Conservation (phyloP, 2,329 filamentous ascomycete genomes). For the Aureobasidium sp. region DNA sequence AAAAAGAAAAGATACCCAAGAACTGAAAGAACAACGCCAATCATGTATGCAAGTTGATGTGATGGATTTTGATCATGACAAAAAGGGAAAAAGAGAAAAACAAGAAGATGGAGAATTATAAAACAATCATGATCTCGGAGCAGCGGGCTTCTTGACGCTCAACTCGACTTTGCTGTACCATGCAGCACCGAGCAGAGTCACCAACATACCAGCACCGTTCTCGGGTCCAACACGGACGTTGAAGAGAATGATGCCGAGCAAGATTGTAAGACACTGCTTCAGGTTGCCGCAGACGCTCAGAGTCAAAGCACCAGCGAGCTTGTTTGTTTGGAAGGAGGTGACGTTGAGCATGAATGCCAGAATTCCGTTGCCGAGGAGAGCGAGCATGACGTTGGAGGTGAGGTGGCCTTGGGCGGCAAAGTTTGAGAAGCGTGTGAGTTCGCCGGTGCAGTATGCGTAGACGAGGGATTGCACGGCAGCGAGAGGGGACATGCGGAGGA, state of each 20-base stretch:
- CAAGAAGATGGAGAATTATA: neutral
- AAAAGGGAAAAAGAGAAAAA: neutral
- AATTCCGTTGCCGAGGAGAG: conserved; percentile 28
- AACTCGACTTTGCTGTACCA: conserved; percentile 54
- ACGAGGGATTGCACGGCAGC: conserved; percentile 50
- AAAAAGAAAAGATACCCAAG: neutral
- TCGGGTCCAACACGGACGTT: conserved; percentile 28
- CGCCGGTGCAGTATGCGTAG: conserved; percentile 48
- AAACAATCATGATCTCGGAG: neutral
- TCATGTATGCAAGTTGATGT: conserved; percentile 7
- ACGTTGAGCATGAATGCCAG: conserved; percentile 33
- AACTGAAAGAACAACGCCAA: neutral
- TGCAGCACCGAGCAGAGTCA: conserved; percentile 50
- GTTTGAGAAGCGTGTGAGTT: conserved; percentile 29
- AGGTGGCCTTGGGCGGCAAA: conserved; percentile 24
- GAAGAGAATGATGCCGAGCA: conserved; percentile 33
- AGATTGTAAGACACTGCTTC: conserved; percentile 33
- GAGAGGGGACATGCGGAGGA: conserved; percentile 57
- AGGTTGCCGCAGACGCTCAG: conserved; percentile 33
- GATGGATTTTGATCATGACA: neutral
- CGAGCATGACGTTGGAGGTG: conserved; percentile 20
- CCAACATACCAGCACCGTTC: conserved; percentile 50
- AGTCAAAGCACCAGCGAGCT: conserved; percentile 32
- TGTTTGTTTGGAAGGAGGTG: conserved; percentile 34
- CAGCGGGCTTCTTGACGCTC: conserved; percentile 37